Evolutionary conservation across 176 grass and related monocot genomes (phyloP).

Genomic region (Areca catechu): DNA sequence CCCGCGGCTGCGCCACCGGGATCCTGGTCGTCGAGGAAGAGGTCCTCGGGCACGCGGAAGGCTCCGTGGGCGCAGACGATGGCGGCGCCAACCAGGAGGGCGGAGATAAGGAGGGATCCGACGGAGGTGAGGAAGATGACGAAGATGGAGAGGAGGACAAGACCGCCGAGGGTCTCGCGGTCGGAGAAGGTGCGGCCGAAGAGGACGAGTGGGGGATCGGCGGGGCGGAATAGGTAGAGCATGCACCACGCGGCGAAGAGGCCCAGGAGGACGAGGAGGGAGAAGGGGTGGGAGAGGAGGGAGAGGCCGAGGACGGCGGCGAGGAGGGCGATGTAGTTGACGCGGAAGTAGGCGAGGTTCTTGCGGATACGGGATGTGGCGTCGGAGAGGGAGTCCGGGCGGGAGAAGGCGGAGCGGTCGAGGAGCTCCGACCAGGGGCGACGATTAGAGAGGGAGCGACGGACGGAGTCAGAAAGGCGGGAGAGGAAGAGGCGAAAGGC

Average conservation of each 20-base stretch:
- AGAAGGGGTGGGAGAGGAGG: constrained; percentile 13
- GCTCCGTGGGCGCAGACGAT: constrained; percentile 1
- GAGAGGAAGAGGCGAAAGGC: constrained; percentile 12
- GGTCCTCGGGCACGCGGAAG: constrained; percentile 3
- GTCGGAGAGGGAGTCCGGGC: constrained; percentile 9
- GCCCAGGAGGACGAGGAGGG: constrained; percentile 4
- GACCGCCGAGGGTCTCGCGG: constrained; percentile 9
- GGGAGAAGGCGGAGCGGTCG: constrained; percentile 18
- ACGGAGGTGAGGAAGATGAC: constrained; percentile 18
- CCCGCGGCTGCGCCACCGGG: not conserved
- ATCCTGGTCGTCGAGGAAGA: constrained; percentile 10
- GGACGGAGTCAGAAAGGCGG: constrained; percentile 6
- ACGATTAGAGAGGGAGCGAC: constrained; percentile 11
- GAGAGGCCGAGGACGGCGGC: constrained; percentile 4
- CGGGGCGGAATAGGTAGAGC: constrained; percentile 9
- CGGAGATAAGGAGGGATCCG: constrained; percentile 12
- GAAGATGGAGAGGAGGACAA: constrained; percentile 16
- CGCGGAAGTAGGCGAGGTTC: constrained; percentile 17
- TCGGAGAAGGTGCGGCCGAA: constrained; percentile 13
- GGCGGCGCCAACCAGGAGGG: not conserved
- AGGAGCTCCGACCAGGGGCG: constrained; percentile 12
- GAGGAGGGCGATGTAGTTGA: constrained; percentile 14
- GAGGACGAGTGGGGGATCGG: constrained; percentile 9
- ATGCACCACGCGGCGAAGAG: constrained; percentile 15
- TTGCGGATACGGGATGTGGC: constrained; percentile 12